phyloP scores from a whole-genome alignment of 2,329 filamentous ascomycete species.

The Aspergillus fumigatiaffinis region DNA sequence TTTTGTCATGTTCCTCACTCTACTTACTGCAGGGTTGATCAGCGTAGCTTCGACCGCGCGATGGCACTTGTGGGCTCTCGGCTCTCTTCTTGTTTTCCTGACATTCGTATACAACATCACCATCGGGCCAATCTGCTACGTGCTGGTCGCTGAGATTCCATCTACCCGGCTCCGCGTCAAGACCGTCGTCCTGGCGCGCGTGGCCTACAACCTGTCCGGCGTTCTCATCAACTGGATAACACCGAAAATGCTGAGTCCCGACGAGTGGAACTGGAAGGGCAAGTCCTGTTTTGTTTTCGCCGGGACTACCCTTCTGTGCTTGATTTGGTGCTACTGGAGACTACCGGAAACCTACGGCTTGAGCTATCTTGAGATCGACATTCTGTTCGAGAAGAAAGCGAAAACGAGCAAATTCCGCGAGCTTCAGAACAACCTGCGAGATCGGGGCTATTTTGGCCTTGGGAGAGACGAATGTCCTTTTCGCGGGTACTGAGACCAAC shows the following conservation, averaged over 20 bases:
- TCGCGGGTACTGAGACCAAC: neutral
- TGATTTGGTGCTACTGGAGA: conserved; percentile 72
- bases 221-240: conserved; percentile 58
- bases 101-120: conserved; percentile 54
- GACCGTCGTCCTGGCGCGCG: conserved; percentile 51
- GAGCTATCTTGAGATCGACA: conserved; percentile 75
- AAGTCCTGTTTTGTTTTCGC: conserved; percentile 81
- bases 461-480: neutral
- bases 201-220: conserved; percentile 48
- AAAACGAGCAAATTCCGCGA: neutral
- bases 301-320: conserved; percentile 68
- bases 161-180: conserved; percentile 53
- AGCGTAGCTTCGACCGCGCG: conserved; percentile 18
- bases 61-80: conserved; percentile 35
- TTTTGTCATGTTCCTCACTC: conserved; percentile 15
- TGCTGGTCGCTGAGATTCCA: conserved; percentile 50
- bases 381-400: conserved; percentile 66
- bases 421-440: neutral
- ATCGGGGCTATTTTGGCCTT: neutral
- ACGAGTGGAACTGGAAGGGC: conserved; percentile 77
- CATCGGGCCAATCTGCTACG: conserved; percentile 53
- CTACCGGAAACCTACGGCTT: conserved; percentile 71
- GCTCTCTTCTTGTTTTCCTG: conserved; percentile 49
- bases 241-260: conserved; percentile 83
- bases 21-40: conserved; percentile 10